These are phyloP conservation scores for Babesia caballi DNA, from an alignment of 169 alveolate genomes.

Conservation along the genomic window DNA sequence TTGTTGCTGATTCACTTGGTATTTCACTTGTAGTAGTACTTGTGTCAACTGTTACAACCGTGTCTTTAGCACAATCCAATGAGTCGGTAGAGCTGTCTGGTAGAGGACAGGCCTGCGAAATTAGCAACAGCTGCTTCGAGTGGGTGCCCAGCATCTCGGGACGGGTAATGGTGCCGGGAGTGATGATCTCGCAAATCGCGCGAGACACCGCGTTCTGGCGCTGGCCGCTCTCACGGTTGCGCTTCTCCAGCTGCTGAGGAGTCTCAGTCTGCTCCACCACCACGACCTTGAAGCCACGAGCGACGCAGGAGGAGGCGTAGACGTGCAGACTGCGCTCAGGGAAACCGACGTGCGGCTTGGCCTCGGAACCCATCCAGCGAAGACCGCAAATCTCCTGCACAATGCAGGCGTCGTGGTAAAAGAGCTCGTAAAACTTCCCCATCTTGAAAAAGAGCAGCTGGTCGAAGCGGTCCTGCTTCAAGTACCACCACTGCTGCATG, in stretches of 20 bases:
- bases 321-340: slow-evolving; percentile 96
- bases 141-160: slow-evolving; percentile 77
- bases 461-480: slow-evolving; percentile 92
- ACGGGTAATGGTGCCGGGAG: slow-evolving; percentile 90
- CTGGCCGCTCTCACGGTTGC: slow-evolving; percentile 79
- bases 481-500: slow-evolving; percentile 97
- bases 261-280: slow-evolving; percentile 99
- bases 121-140: slow-evolving; percentile 70
- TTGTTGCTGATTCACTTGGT: no score
- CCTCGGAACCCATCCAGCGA: slow-evolving; percentile 97
- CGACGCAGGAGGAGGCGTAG: slow-evolving; percentile 88
- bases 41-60: no score
- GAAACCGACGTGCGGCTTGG: slow-evolving; percentile 97
- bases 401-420: slow-evolving; percentile 93
- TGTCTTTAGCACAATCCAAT: no score
- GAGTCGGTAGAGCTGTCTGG: neutral
- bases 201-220: slow-evolving; percentile 88
- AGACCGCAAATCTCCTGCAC: slow-evolving; percentile 90
- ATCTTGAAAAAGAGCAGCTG: slow-evolving; percentile 94
- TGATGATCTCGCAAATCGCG: slow-evolving; percentile 88
- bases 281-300: slow-evolving; percentile 93
- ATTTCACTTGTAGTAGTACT: no score
- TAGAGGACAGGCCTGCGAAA: slow-evolving; percentile 12
- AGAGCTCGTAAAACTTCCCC: slow-evolving; percentile 93
- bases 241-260: slow-evolving; percentile 89